Percentiles rank a stretch among this genome's conserved stretches.
These are phyloP conservation scores for Trametes polyzona DNA, from an alignment of 1,284 basidiomycete genomes.

Conservation along the genomic window DNA sequence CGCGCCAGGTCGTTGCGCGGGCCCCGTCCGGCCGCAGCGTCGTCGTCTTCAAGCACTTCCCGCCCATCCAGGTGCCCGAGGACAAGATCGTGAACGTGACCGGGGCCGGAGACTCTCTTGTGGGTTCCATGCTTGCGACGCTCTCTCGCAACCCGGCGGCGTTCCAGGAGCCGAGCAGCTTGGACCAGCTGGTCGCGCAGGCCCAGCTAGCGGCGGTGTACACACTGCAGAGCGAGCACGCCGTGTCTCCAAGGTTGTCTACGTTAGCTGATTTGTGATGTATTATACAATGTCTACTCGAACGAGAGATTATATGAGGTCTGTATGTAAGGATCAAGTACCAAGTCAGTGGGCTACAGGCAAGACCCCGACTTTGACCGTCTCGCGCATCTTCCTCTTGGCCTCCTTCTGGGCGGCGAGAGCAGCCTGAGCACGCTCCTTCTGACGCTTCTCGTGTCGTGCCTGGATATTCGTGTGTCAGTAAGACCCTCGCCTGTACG, in stretches of 20 bases:
- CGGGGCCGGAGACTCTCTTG: slow-evolving; percentile 90
- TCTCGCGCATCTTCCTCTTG: slow-evolving; percentile 51
- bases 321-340: neutral
- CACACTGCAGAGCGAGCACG: slow-evolving; percentile 61
- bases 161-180: slow-evolving; percentile 48
- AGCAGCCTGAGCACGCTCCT: slow-evolving; percentile 42
- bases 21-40: slow-evolving; percentile 47
- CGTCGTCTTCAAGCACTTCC: slow-evolving; percentile 73
- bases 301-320: neutral
- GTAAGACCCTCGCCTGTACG: neutral
- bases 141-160: slow-evolving; percentile 48
- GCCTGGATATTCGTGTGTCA: slow-evolving; percentile 43
- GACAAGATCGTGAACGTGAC: slow-evolving; percentile 75
- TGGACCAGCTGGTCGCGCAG: slow-evolving; percentile 48
- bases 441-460: slow-evolving; percentile 59
- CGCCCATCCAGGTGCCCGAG: slow-evolving; percentile 51
- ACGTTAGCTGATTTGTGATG: slow-evolving; percentile 17
- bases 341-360: slow-evolving; percentile 1
- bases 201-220: slow-evolving; percentile 70
- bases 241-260: slow-evolving; percentile 68
- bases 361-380: slow-evolving; percentile 64
- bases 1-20: slow-evolving; percentile 56
- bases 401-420: slow-evolving; percentile 49
- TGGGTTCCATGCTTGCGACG: slow-evolving; percentile 71
- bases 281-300: slow-evolving; percentile 4